Conservation (phyloP, 2,329 filamentous ascomycete genomes). For the Monosporascus ibericus region DNA sequence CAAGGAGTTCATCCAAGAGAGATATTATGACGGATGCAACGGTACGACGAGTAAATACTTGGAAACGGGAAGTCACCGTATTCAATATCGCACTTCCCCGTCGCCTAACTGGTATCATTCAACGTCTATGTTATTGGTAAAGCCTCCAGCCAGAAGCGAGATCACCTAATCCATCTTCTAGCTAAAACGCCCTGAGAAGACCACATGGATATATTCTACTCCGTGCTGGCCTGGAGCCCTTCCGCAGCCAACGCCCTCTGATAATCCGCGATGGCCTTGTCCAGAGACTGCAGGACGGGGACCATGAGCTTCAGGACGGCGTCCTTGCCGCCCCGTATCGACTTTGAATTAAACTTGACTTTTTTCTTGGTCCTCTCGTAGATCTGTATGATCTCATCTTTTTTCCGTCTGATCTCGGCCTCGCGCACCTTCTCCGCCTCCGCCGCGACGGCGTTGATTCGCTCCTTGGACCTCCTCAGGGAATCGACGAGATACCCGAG, state of each 20-base stretch:
- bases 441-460: conserved; percentile 73
- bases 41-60: background rate
- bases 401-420: conserved; percentile 58
- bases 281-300: conserved; percentile 65
- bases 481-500: conserved; percentile 78
- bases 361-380: conserved; percentile 70
- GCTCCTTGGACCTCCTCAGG: conserved; percentile 66
- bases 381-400: conserved; percentile 63
- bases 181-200: too few relatives aligned
- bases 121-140: background rate
- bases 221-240: conserved; percentile 41
- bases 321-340: conserved; percentile 67
- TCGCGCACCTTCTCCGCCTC: conserved; percentile 72
- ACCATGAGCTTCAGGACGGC: conserved; percentile 72
- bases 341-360: conserved; percentile 60
- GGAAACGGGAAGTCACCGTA: background rate
- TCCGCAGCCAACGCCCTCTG: conserved; percentile 63
- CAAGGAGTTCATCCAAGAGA: background rate
- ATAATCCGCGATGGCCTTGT: conserved; percentile 66
- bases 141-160: background rate
- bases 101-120: background rate
- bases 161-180: too few relatives aligned
- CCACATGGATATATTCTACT: conserved; percentile 21
- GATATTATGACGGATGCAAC: background rate
- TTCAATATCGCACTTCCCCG: background rate